Evolutionary conservation across 2,329 filamentous ascomycete genomes (phyloP), one percentile per base, ranked within the genome.

Genomic region (Pseudonectria foliicola): DNA sequence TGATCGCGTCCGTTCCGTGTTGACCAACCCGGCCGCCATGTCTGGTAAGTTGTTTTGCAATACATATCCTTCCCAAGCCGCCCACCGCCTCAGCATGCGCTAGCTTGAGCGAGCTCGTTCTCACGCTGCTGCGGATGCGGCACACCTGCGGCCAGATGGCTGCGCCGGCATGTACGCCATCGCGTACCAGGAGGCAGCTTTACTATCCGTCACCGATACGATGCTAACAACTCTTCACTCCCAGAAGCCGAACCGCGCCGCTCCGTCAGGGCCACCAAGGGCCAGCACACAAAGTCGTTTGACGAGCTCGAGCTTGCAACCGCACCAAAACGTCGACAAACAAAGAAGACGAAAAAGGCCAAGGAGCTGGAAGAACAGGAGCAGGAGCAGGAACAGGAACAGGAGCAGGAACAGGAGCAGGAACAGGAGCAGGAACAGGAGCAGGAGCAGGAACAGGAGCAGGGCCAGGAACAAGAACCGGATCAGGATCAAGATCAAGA

Each of bases 261-360:
- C 57, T 98, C 92, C 28, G 89, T 92, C 46, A 84, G 92, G 54
- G 88, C 90, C 53, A 98, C 92, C 45, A 98, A 98, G 59, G 92
- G 92, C 57, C 89, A 95, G 54, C 88, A 96, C 63, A 82, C 80
- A 16, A 95, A 95, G 63, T 83, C 84, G 46, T 81, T 87, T 50
- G 88, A 95, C 55, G 72, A 82, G 37, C 74, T 85, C 49, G 83
- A 86, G 42, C 67, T 67, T 3, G 56, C 66, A 39, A 68, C 74
- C 37, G 60, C 63, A 7, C 64, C 73, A 35, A 80, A 80, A 54
- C 65, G 65, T 53, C 69, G 68, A 64, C 59, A 62, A 40, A 62
- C 58, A 51, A 67, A 67, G 49, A 66, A 63, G 46, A 53, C 59
- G 27, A 80, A 70, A 64, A 81, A 76, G 63, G 71, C 84, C 68